phyloP scores from a whole-genome alignment of 2,329 filamentous ascomycete species.

The Monilinia vaccinii-corymbosi region DNA sequence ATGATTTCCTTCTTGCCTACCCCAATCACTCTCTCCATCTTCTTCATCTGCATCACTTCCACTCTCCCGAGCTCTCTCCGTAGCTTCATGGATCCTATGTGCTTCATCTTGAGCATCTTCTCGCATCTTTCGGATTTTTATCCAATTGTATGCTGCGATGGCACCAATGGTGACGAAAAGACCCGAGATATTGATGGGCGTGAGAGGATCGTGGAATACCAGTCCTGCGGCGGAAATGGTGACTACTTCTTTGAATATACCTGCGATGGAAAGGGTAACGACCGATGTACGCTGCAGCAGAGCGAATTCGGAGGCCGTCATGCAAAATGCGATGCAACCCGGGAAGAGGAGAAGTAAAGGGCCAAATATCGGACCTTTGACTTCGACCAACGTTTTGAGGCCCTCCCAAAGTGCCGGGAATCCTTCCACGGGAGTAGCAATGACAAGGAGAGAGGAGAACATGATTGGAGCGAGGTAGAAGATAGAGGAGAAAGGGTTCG shows the following conservation, averaged over 20 bases:
- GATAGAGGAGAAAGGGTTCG: slow-evolving; percentile 93
- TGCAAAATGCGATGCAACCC: slow-evolving; percentile 83
- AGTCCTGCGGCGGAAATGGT: slow-evolving; percentile 84
- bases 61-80: slow-evolving; percentile 11
- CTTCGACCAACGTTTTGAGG: slow-evolving; percentile 50
- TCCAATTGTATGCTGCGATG: slow-evolving; percentile 85
- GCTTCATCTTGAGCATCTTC: slow-evolving; percentile 54
- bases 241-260: slow-evolving; percentile 98
- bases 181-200: slow-evolving; percentile 77
- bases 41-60: slow-evolving; percentile 21
- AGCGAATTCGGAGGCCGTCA: slow-evolving; percentile 95
- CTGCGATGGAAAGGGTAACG: slow-evolving; percentile 90
- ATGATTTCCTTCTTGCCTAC: slow-evolving; percentile 19
- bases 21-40: slow-evolving; percentile 23
- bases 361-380: slow-evolving; percentile 59
- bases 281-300: slow-evolving; percentile 91
- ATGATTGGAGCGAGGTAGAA: slow-evolving; percentile 97
- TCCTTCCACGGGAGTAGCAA: slow-evolving; percentile 83
- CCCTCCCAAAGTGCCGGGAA: slow-evolving; percentile 58
- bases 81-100: slow-evolving; percentile 28
- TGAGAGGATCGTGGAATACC: slow-evolving; percentile 82
- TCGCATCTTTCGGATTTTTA: slow-evolving; percentile 88
- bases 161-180: slow-evolving; percentile 80
- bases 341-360: slow-evolving; percentile 78
- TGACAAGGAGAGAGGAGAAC: slow-evolving; percentile 72